phyloP scores from a whole-genome alignment of 208 protist species.

The Kentomonas sorsogonicus region DNA sequence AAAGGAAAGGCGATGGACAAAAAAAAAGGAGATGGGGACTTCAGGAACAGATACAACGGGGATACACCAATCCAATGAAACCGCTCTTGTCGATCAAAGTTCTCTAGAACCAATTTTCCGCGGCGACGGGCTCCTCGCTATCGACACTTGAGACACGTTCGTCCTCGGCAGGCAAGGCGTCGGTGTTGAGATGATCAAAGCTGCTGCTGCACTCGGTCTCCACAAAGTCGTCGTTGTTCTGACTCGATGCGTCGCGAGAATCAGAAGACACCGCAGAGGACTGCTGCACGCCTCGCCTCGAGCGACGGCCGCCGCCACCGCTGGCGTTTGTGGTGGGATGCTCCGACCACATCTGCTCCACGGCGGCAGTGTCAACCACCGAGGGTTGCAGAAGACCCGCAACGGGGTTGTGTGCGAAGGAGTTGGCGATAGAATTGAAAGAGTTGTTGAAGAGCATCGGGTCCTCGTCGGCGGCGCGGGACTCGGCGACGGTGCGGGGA shows the following conservation, averaged over 20 bases:
- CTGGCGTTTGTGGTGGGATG: too few species aligned
- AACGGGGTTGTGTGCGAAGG: slow-evolving; percentile 34
- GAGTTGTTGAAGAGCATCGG: slow-evolving; percentile 32
- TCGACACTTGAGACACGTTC: too few species aligned
- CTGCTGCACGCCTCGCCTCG: too few species aligned
- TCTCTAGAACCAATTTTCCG: too few species aligned
- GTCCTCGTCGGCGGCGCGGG: slow-evolving; percentile 12
- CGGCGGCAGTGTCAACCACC: slow-evolving; percentile 13
- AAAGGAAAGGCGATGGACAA: background rate
- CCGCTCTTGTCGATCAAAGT: too few species aligned
- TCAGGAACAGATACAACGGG: background rate
- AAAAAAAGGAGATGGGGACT: background rate
- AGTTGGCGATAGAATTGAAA: slow-evolving; percentile 37
- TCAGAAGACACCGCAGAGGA: too few species aligned
- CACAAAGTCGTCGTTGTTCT: slow-evolving; percentile 19
- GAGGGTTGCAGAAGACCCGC: slow-evolving; percentile 24
- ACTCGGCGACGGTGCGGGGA: slow-evolving; percentile 2
- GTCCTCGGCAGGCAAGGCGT: too few species aligned
- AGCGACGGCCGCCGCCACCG: too few species aligned
- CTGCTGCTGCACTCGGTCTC: too few species aligned
- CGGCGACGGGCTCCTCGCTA: too few species aligned
- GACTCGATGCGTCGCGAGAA: slow-evolving; percentile 21
- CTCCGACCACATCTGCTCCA: too few species aligned
- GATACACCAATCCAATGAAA: background rate
- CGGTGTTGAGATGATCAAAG: too few species aligned